These are phyloP conservation scores for Thermoascus crustaceus DNA, from an alignment of 2,329 filamentous ascomycete genomes.

Conservation along the genomic window DNA sequence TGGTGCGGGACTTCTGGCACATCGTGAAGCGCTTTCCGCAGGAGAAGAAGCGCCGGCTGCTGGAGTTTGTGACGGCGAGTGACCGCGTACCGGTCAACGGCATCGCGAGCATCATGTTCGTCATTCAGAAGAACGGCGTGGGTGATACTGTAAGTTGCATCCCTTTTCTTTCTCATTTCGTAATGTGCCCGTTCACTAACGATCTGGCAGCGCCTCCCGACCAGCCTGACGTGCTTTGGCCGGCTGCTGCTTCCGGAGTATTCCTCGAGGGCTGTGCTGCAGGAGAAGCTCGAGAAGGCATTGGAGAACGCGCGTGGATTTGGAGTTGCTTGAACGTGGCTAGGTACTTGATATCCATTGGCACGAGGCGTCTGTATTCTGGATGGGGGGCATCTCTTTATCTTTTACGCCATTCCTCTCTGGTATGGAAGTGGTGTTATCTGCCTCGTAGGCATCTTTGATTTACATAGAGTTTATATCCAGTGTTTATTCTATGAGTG, in stretches of 20 bases:
- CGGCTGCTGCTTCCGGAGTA: constrained; percentile 82
- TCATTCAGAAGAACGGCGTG: constrained; percentile 68
- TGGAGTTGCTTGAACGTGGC: constrained; percentile 67
- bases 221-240: constrained; percentile 88
- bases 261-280: constrained; percentile 58
- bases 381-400: constrained; percentile 5
- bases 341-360: no score
- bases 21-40: constrained; percentile 59
- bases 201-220: constrained; percentile 53
- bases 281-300: constrained; percentile 71
- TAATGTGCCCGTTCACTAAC: constrained; percentile 2
- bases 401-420: no score
- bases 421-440: no score
- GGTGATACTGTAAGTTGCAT: constrained; percentile 45
- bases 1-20: constrained; percentile 75
- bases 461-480: no score
- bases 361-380: constrained; percentile 9
- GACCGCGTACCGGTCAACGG: constrained; percentile 86
- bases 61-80: constrained; percentile 93
- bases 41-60: constrained; percentile 62
- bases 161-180: neutral
- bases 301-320: constrained; percentile 85
- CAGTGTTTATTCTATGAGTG: no score
- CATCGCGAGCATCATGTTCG: constrained; percentile 71
- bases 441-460: no score